Evolutionary conservation across 495 filamentous ascomycete species (phyloP), one percentile per base, ranked within the genome.

Genomic region (Xylaria cubensis): DNA sequence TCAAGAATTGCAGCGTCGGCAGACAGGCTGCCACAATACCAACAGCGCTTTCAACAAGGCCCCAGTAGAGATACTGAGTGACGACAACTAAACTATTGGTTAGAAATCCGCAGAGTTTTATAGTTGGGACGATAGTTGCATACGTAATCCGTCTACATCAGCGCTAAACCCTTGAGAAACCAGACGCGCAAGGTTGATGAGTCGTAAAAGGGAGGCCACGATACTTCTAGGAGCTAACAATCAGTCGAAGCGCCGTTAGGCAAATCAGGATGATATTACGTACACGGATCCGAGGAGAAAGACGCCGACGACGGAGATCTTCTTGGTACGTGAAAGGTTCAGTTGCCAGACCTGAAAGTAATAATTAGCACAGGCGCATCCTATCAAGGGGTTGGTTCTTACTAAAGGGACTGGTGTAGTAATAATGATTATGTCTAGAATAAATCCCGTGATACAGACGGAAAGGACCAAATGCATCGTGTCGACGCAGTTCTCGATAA

Each of bases 381-480:
- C 51, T 50, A 64, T 48, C 29, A n/a, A 3, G 41, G 41, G 29
- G 26, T 3, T 32, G 5, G 36, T 19, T 69, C 77, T 61, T 72
- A 80, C 79, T 29, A 78, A 34, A 17, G 77, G 75, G 12, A 78
- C 44, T 7, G 79, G 79, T 34, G 75, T 73, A 12, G 34, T 26
- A 19, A 77, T 70, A 42, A 80, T 76, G 13, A 75, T 50, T 0
- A 77, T 17, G 58, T 80, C 79, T 7, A 71, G 67, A 29, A 74
- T 62, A 48, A 78, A 75, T 21, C 73, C 77, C 0, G 75, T 70
- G n/a, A 74, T 72, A 21, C 59, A 69, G 6, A 79, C 42, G 1
- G 73, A 39, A 9, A 80, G 51, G n/a, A 46, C 64, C 10, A 74
- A 2, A 10, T 69, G 17, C 69, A 67, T 58, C 0, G 67, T 68